Base-by-base conservation (phyloP, 148 eudicot species). In the Camellia japonica region DNA sequence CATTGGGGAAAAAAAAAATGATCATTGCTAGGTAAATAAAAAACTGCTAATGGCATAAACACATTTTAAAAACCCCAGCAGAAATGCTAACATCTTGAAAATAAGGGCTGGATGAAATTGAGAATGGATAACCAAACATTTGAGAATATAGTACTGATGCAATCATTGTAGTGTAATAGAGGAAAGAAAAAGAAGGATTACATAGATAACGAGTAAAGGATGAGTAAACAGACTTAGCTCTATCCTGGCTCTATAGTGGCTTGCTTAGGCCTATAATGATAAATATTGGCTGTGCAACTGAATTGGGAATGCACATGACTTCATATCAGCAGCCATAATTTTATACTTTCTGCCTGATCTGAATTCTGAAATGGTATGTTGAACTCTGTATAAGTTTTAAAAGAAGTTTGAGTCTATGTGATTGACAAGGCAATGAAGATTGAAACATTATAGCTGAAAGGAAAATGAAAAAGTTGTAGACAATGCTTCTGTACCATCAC, bases 161-260 rank as follows among this genome's bases (percentile, higher is more conserved):
- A 51, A 52, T 70, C 16, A 1, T 43, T 42, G 55, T 70, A 14
- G 11, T 5, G 23, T 49, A 47, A n/a, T 19, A 41, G 55, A 46
- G 58, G 56, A 47, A 70, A 30, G 56, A n/a, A 70, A 70, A 70
- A 69, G 6, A 70, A 47, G 56, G 38, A 70, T 47, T 70, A 8
- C 56, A 19, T 47, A 19, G 30, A 70, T n/a, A 18, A 47, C 7
- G 1, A 5, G 6, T 46, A 70, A 70, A 16, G 55, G 38, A 68
- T 15, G 72, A 68, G 14, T 16, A 42, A 14, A 70, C 73, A 47
- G 38, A 56, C 56, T 47, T 52, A 52, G 43, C 43, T 15, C 13
- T 20, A 49, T 51, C 14, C 61, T 18, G 9, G 49, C 19, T 51
- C 18, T 52, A 54, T 52, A 41, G 10, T 72, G 42, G 75, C 41